Evolutionary conservation across 2,329 filamentous ascomycete genomes (phyloP).

Genomic region (Penicillium sp.): DNA sequence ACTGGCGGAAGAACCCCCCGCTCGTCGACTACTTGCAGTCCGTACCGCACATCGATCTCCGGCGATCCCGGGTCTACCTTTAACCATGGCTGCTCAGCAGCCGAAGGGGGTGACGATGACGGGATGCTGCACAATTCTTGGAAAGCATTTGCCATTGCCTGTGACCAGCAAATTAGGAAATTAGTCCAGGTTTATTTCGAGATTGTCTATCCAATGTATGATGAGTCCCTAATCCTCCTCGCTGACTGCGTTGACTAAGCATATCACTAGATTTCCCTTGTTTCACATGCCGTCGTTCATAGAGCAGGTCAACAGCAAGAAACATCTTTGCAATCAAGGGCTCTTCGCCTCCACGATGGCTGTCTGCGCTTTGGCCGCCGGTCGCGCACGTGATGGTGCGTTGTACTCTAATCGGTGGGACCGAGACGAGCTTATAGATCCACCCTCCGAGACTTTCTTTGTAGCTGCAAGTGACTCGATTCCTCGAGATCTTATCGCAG

Average conservation of each 20-base stretch:
- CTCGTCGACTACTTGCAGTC: slow-evolving; percentile 19
- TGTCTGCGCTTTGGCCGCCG: slow-evolving; percentile 52
- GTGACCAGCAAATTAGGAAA: slow-evolving; percentile 41
- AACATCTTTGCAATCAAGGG: slow-evolving; percentile 45
- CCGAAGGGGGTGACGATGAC: slow-evolving; percentile 21
- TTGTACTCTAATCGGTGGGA: slow-evolving; percentile 40
- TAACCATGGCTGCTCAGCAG: slow-evolving; percentile 15
- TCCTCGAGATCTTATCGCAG: slow-evolving; percentile 36
- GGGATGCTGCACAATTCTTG: slow-evolving; percentile 34
- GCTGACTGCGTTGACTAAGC: not conserved
- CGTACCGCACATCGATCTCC: slow-evolving; percentile 12
- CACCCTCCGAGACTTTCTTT: slow-evolving; percentile 47
- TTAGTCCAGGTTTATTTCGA: slow-evolving; percentile 55
- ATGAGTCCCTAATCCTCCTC: not conserved
- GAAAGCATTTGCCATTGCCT: slow-evolving; percentile 44
- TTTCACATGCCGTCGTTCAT: slow-evolving; percentile 51
- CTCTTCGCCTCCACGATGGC: slow-evolving; percentile 56
- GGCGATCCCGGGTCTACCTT: slow-evolving; percentile 22
- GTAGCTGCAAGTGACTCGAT: slow-evolving; percentile 45
- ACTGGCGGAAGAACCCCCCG: slow-evolving; percentile 4
- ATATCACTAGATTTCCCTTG: slow-evolving; percentile 46
- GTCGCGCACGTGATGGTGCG: slow-evolving; percentile 52
- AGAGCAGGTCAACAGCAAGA: slow-evolving; percentile 39
- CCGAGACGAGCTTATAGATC: slow-evolving; percentile 30
- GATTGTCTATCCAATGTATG: slow-evolving; percentile 54